Evolutionary conservation across 1,139 yeast genomes (phyloP).

Genomic region (Debaryomycetaceae sp.): DNA sequence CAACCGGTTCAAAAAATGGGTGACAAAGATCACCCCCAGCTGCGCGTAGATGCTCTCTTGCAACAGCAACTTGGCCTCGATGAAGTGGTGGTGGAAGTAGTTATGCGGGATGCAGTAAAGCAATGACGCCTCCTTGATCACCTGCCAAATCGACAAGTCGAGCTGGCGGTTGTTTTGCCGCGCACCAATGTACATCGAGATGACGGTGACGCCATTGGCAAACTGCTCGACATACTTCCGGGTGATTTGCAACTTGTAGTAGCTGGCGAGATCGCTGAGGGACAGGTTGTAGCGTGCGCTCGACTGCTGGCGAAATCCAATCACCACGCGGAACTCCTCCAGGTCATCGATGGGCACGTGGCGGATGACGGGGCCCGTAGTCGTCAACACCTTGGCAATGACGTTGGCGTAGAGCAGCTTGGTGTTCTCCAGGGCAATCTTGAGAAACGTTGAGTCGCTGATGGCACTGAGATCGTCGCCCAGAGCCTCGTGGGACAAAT

Average conservation of each 20-base stretch:
- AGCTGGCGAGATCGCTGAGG: constrained; percentile 79
- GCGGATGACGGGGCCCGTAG: constrained; percentile 92
- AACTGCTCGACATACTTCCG: constrained; percentile 95
- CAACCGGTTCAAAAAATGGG: constrained; percentile 89
- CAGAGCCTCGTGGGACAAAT: constrained; percentile 28
- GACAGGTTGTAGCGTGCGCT: constrained; percentile 89
- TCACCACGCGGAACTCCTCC: constrained; percentile 74
- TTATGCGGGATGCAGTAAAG: constrained; percentile 89
- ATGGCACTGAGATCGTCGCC: constrained; percentile 40
- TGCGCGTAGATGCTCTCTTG: constrained; percentile 96
- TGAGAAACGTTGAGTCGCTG: constrained; percentile 76
- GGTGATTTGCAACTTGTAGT: constrained; percentile 80
- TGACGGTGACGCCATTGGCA: constrained; percentile 79
- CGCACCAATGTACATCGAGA: constrained; percentile 80
- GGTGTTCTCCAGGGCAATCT: constrained; percentile 77
- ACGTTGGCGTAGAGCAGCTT: constrained; percentile 71
- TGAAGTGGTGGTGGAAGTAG: constrained; percentile 71
- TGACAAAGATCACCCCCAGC: constrained; percentile 86
- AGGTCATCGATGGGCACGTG: constrained; percentile 77
- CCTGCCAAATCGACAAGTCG: constrained; percentile 82
- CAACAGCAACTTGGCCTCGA: constrained; percentile 74
- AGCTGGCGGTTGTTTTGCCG: constrained; percentile 38
- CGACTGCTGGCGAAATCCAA: constrained; percentile 82
- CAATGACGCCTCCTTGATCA: constrained; percentile 90
- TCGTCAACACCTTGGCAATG: constrained; percentile 61